These are phyloP conservation scores for Nannizziopsis arthrosporioides DNA, from an alignment of 2,329 filamentous ascomycete genomes.

Conservation along the genomic window DNA sequence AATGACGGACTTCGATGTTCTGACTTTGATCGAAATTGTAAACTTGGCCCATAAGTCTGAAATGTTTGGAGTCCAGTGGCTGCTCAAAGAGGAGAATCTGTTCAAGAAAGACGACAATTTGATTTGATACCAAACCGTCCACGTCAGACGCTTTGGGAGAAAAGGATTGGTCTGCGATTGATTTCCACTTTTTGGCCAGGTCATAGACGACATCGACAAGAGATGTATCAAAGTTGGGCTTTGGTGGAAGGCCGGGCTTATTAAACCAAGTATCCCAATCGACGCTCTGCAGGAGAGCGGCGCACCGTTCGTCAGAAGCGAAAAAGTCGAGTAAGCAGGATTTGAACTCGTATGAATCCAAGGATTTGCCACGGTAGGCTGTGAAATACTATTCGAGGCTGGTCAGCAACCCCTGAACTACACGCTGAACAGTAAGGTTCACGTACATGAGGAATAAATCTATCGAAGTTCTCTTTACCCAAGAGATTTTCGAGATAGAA, in stretches of 20 bases:
- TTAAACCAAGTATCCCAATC: slow-evolving; percentile 91
- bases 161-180: slow-evolving; percentile 38
- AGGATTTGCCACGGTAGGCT: slow-evolving; percentile 69
- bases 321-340: slow-evolving; percentile 80
- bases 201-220: slow-evolving; percentile 76
- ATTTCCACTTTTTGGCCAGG: slow-evolving; percentile 71
- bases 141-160: slow-evolving; percentile 58
- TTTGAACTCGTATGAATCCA: slow-evolving; percentile 93
- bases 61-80: slow-evolving; percentile 52
- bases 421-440: not conserved
- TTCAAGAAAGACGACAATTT: slow-evolving; percentile 84
- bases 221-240: slow-evolving; percentile 80
- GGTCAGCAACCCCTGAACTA: slow-evolving; percentile 10
- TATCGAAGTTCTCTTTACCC: slow-evolving; percentile 77
- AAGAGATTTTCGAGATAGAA: slow-evolving; percentile 81
- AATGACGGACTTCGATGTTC: slow-evolving; percentile 74
- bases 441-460: slow-evolving; percentile 70
- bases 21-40: slow-evolving; percentile 65
- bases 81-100: slow-evolving; percentile 56
- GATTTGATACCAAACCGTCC: slow-evolving; percentile 65
- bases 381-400: slow-evolving; percentile 55
- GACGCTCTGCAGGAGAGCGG: slow-evolving; percentile 54
- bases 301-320: slow-evolving; percentile 49
- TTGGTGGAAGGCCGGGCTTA: slow-evolving; percentile 74
- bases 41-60: slow-evolving; percentile 58